Evolutionary conservation across 305 asterid genomes (phyloP).

Genomic region (Solanum hybrid): DNA sequence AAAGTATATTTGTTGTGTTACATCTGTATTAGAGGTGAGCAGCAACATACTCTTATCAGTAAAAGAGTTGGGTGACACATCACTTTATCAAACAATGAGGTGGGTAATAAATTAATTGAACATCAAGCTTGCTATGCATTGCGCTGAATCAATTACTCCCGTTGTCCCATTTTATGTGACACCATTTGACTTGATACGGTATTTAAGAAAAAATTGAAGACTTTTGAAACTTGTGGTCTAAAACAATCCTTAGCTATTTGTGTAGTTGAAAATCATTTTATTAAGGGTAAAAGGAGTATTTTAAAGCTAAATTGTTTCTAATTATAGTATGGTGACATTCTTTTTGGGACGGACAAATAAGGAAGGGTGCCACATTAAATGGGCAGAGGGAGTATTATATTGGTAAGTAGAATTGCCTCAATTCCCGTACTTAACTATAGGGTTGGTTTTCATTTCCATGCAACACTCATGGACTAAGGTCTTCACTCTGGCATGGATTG

Average conservation of each 20-base stretch:
- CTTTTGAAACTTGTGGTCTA: not conserved
- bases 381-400: not conserved
- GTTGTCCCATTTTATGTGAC: not conserved
- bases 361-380: not conserved
- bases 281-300: not conserved
- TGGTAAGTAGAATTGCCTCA: not conserved
- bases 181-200: not conserved
- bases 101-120: not conserved
- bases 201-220: not conserved
- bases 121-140: not conserved
- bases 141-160: not conserved
- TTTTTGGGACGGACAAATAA: not conserved
- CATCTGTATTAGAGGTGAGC: not conserved
- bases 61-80: not conserved
- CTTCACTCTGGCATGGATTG: not conserved
- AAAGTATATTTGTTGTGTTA: not conserved
- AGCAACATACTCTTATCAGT: not conserved
- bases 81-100: not conserved
- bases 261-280: not conserved
- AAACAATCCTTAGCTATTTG: not conserved
- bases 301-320: not conserved
- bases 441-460: not conserved
- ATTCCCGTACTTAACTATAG: not conserved
- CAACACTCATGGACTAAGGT: not conserved
- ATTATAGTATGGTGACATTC: not conserved